Percentiles rank a stretch among this genome's conserved stretches.
Conservation (phyloP, 2,329 filamentous ascomycete genomes). For the Pochonia chlamydosporia region DNA sequence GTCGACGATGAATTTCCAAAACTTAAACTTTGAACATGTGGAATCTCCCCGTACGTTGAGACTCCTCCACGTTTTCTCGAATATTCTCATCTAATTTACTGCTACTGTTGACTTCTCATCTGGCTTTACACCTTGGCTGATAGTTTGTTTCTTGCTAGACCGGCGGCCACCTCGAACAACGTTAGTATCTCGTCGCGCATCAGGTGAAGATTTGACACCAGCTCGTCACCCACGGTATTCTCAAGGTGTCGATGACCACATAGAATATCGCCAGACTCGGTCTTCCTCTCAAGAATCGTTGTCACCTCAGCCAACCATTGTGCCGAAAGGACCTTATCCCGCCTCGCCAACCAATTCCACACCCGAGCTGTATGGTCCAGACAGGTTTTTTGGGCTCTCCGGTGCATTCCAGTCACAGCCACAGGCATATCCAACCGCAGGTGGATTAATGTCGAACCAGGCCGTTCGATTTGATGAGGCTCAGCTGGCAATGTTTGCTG, state of each 20-base stretch:
- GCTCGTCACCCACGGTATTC: background rate
- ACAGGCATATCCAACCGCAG: background rate
- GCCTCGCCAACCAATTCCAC: conserved; percentile 34
- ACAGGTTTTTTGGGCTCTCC: conserved; percentile 25
- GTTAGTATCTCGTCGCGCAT: background rate
- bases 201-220: background rate
- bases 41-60: conserved; percentile 30
- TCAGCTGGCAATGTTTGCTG: conserved; percentile 32
- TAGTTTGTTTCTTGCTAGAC: conserved; percentile 4
- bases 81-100: background rate
- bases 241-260: background rate
- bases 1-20: conserved; percentile 33
- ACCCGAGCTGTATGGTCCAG: conserved; percentile 38
- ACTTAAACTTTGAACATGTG: conserved; percentile 28
- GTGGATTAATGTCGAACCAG: conserved; percentile 5
- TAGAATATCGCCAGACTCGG: background rate
- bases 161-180: conserved; percentile 6
- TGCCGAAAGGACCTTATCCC: conserved; percentile 17
- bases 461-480: conserved; percentile 32
- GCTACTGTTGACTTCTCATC: background rate
- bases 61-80: background rate
- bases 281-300: conserved; percentile 15
- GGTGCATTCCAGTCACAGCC: conserved; percentile 18
- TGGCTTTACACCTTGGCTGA: conserved; percentile 7
- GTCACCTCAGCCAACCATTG: conserved; percentile 29